Evolutionary conservation across 805 yeast genomes (phyloP).

Genomic region (Candida stauntonica): DNA sequence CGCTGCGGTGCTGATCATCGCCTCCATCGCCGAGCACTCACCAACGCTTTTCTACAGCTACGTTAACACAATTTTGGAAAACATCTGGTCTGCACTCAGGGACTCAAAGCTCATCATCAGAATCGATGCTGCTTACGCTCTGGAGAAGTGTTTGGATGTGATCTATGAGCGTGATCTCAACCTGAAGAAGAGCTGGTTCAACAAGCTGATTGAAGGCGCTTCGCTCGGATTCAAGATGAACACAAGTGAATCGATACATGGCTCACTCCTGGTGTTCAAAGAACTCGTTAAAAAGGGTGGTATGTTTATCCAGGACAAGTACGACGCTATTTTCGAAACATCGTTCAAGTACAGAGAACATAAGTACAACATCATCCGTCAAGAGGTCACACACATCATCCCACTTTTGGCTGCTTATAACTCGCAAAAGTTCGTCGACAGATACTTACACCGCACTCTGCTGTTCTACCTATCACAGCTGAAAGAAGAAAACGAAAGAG

Average conservation of each 20-base stretch:
- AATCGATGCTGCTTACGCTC: slow-evolving; percentile 76
- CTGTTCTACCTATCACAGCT: slow-evolving; percentile 73
- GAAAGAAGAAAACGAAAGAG: slow-evolving; percentile 70
- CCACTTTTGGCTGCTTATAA: slow-evolving; percentile 82
- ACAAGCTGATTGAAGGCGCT: slow-evolving; percentile 63
- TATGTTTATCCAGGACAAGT: slow-evolving; percentile 62
- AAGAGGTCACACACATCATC: slow-evolving; percentile 77
- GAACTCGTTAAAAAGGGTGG: slow-evolving; percentile 74
- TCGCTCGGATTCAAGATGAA: slow-evolving; percentile 50
- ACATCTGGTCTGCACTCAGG: slow-evolving; percentile 82
- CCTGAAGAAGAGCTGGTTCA: slow-evolving; percentile 71
- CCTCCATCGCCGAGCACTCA: slow-evolving; percentile 79
- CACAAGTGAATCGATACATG: slow-evolving; percentile 75
- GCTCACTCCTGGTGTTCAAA: slow-evolving; percentile 74
- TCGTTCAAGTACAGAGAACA: slow-evolving; percentile 73
- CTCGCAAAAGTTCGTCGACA: slow-evolving; percentile 68
- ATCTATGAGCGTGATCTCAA: slow-evolving; percentile 73
- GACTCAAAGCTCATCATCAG: slow-evolving; percentile 75
- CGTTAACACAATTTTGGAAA: slow-evolving; percentile 71
- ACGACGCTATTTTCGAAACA: slow-evolving; percentile 73
- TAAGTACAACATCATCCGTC: slow-evolving; percentile 68
- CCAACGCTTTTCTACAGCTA: slow-evolving; percentile 80
- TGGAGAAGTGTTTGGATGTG: slow-evolving; percentile 73
- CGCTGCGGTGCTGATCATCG: slow-evolving; percentile 81
- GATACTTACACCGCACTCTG: slow-evolving; percentile 75